Percentiles rank a stretch among this genome's conserved stretches.
These are phyloP conservation scores for Sugiyamaella japonica DNA, from an alignment of 1,139 yeast species.

Conservation along the genomic window DNA sequence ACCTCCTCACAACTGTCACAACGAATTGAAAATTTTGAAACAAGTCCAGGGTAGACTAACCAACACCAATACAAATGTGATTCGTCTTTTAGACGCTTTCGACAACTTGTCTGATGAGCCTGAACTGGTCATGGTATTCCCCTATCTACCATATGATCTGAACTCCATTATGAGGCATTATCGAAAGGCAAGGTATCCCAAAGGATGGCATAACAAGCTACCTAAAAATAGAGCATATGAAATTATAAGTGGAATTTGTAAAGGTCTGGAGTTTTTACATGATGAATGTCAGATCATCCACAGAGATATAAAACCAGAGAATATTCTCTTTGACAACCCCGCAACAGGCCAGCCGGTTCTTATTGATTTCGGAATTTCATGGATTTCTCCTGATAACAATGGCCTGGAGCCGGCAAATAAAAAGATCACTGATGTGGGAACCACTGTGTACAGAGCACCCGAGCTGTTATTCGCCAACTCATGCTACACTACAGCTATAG, in stretches of 20 bases:
- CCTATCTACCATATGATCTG: conserved; percentile 43
- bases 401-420: conserved; percentile 48
- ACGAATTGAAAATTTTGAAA: conserved; percentile 45
- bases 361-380: conserved; percentile 78
- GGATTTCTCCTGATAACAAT: conserved; percentile 43
- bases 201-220: conserved; percentile 39
- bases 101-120: conserved; percentile 35
- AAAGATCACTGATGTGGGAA: conserved; percentile 69
- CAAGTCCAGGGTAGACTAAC: conserved; percentile 7
- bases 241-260: conserved; percentile 48
- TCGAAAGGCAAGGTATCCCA: conserved; percentile 37
- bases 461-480: conserved; percentile 73
- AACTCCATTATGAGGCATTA: conserved; percentile 38
- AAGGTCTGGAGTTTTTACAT: conserved; percentile 57
- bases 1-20: conserved; percentile 51
- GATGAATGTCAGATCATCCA: conserved; percentile 63
- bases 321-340: conserved; percentile 54
- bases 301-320: conserved; percentile 83
- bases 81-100: conserved; percentile 39
- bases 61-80: conserved; percentile 16
- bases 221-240: conserved; percentile 30
- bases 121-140: conserved; percentile 48
- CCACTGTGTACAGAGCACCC: conserved; percentile 80
- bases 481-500: conserved; percentile 62
- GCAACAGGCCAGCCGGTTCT: conserved; percentile 38